Percentiles rank a stretch among this genome's conserved stretches.
phyloP scores from a whole-genome alignment of 768 basidiomycete species.

The Amanita fuliginea region DNA sequence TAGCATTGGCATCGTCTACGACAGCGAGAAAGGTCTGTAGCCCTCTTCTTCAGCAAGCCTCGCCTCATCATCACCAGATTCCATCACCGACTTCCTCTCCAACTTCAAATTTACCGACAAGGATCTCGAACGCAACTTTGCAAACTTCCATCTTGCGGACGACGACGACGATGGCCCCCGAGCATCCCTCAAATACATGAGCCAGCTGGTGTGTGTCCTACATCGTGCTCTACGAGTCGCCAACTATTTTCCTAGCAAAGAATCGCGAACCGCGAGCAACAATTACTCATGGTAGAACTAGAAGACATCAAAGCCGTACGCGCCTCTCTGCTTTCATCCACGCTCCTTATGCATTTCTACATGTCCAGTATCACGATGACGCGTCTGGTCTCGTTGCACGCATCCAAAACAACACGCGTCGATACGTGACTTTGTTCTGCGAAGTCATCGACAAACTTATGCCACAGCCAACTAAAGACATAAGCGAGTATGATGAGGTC shows the following conservation, averaged over 20 bases:
- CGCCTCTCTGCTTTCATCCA: conserved; percentile 6
- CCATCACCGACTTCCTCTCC: conserved; percentile 61
- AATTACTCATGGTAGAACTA: conserved; percentile 80
- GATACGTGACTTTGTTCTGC: conserved; percentile 83
- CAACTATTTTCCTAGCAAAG: conserved; percentile 50
- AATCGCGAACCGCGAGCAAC: conserved; percentile 88
- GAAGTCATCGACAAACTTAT: conserved; percentile 86
- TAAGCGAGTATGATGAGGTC: conserved; percentile 86
- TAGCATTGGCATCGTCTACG: conserved; percentile 54
- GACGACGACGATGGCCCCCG: conserved; percentile 31
- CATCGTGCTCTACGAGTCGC: conserved; percentile 17
- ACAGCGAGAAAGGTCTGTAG: conserved; percentile 54
- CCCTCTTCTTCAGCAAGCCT: too few species aligned
- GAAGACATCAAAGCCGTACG: conserved; percentile 75
- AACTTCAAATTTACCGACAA: conserved; percentile 55
- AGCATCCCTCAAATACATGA: conserved; percentile 65
- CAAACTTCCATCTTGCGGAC: conserved; percentile 58
- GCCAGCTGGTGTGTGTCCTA: conserved; percentile 56
- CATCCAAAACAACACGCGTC: conserved; percentile 77
- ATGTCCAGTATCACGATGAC: conserved; percentile 52
- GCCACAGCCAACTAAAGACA: conserved; percentile 82
- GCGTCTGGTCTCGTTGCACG: conserved; percentile 65
- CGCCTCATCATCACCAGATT: conserved; percentile 29
- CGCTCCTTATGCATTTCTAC: conserved; percentile 7
- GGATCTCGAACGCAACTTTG: conserved; percentile 57